phyloP scores from a whole-genome alignment of 2,329 filamentous ascomycete genomes.

The Calonectria hongkongensis region DNA sequence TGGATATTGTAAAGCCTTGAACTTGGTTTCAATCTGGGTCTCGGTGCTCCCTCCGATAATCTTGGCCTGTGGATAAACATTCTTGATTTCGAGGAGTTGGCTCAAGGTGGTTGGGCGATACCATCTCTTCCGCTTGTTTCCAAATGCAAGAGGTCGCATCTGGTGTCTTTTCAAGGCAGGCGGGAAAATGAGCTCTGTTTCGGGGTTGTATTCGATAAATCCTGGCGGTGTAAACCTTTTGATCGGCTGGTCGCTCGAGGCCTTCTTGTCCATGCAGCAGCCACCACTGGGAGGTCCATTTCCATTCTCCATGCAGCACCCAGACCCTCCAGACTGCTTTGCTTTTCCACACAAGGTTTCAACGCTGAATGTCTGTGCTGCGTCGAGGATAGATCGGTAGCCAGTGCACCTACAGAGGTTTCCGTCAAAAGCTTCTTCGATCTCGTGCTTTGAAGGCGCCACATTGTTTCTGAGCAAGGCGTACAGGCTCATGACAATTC shows the following conservation, averaged over 20 bases:
- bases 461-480: conserved; percentile 91
- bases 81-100: conserved; percentile 95
- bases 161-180: conserved; percentile 88
- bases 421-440: conserved; percentile 98
- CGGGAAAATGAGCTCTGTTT: conserved; percentile 97
- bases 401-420: conserved; percentile 97
- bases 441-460: conserved; percentile 84
- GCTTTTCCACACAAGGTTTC: conserved; percentile 68
- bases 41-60: conserved; percentile 97
- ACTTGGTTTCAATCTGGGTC: conserved; percentile 98
- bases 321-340: conserved; percentile 65
- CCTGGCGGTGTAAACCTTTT: conserved; percentile 88
- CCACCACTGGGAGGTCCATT: conserved; percentile 64
- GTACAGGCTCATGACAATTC: conserved; percentile 98
- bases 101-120: conserved; percentile 90
- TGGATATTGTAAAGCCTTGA: conserved; percentile 94
- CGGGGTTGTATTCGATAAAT: conserved; percentile 95
- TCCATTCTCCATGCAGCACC: conserved; percentile 84
- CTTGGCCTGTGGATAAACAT: conserved; percentile 88
- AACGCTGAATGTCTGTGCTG: conserved; percentile 89
- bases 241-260: conserved; percentile 71
- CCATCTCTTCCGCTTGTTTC: conserved; percentile 96
- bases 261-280: conserved; percentile 81
- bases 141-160: conserved; percentile 88
- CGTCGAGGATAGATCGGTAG: conserved; percentile 94